phyloP scores from a whole-genome alignment of 2,329 filamentous ascomycete genomes.

The Nigrospora osmanthi region DNA sequence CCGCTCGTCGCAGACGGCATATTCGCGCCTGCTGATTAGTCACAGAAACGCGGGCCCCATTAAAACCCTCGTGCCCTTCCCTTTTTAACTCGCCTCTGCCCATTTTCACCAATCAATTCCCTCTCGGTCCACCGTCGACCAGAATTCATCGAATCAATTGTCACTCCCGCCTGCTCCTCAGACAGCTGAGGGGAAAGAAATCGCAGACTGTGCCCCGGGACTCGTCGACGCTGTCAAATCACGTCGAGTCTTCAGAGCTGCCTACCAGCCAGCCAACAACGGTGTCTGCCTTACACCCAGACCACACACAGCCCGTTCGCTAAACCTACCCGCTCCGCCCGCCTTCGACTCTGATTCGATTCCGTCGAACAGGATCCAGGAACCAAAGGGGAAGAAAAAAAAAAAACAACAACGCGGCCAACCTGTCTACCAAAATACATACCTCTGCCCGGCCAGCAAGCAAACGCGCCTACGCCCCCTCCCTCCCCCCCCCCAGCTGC shows the following conservation, averaged over 20 bases:
- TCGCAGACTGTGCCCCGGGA: not conserved
- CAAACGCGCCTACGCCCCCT: not conserved
- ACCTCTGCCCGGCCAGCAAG: no score
- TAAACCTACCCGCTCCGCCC: constrained; percentile 5
- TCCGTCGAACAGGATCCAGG: constrained; percentile 3
- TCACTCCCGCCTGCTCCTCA: constrained; percentile 11
- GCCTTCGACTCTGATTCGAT: constrained; percentile 7
- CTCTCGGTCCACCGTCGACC: constrained; percentile 22
- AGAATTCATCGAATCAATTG: constrained; percentile 24
- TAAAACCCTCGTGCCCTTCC: constrained; percentile 19
- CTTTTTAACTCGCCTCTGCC: constrained; percentile 24
- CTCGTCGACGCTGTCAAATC: constrained; percentile 2
- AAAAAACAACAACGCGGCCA: no score
- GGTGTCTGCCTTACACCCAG: not conserved
- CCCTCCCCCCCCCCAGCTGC: not conserved
- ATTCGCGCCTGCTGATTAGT: constrained; percentile 21
- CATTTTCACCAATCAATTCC: constrained; percentile 27
- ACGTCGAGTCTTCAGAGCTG: constrained; percentile 1
- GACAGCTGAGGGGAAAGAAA: not conserved
- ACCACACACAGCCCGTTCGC: not conserved
- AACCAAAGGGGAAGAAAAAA: not conserved
- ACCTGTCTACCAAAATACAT: no score
- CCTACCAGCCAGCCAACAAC: no score
- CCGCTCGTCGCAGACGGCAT: no score
- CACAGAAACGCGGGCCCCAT: constrained; percentile 19